Evolutionary conservation across 1,284 basidiomycete species (phyloP).

Genomic region (Chalciporus sp.): DNA sequence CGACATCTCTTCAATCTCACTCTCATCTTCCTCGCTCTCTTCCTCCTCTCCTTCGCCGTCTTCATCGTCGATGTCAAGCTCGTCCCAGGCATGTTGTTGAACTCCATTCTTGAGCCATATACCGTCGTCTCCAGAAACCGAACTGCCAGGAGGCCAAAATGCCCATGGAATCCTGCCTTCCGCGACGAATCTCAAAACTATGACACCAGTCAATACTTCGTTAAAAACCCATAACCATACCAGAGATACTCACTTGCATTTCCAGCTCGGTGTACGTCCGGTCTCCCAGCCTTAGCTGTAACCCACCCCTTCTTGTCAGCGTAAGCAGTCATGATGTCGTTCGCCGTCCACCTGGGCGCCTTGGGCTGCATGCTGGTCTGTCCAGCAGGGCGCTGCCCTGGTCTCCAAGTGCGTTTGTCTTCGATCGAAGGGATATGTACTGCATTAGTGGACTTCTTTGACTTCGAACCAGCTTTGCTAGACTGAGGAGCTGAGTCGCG

Average conservation of each 20-base stretch:
- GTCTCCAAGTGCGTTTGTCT: slow-evolving; percentile 76
- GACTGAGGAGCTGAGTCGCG: neutral
- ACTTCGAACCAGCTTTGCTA: neutral
- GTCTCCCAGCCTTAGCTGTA: slow-evolving; percentile 87
- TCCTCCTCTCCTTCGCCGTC: slow-evolving; percentile 36
- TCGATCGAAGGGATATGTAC: slow-evolving; percentile 25
- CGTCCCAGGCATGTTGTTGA: slow-evolving; percentile 33
- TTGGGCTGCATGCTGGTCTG: slow-evolving; percentile 20
- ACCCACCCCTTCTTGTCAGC: slow-evolving; percentile 80
- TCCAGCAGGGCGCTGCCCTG: slow-evolving; percentile 42
- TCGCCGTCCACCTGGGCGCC: slow-evolving; percentile 66
- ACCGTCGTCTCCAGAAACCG: slow-evolving; percentile 42
- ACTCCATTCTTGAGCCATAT: slow-evolving; percentile 59
- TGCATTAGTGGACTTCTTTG: neutral
- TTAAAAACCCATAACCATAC: slow-evolving; percentile 19
- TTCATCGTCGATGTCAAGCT: slow-evolving; percentile 35
- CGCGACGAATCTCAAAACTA: slow-evolving; percentile 79
- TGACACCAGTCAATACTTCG: slow-evolving; percentile 2
- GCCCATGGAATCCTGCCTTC: slow-evolving; percentile 83
- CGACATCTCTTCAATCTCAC: slow-evolving; percentile 18
- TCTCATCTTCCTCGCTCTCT: slow-evolving; percentile 31
- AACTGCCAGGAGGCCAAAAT: slow-evolving; percentile 73
- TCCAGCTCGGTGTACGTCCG: slow-evolving; percentile 86
- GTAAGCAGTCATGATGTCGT: slow-evolving; percentile 78
- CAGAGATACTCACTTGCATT: slow-evolving; percentile 71